Conservation (phyloP, 768 basidiomycete species). For the Tylopilus balloui region DNA sequence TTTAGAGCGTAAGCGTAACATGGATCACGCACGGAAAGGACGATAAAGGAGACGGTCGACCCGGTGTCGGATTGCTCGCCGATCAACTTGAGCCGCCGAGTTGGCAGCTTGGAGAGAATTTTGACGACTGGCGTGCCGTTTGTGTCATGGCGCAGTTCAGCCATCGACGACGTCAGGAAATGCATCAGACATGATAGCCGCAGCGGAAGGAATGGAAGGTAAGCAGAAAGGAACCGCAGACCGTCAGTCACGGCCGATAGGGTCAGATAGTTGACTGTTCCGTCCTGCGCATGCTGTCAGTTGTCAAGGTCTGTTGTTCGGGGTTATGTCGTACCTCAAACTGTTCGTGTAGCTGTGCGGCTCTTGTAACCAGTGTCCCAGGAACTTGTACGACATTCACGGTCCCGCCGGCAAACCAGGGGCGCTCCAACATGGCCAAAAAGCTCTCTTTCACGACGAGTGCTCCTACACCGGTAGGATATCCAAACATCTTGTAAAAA, state of each 20-base stretch:
- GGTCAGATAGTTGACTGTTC: conserved; percentile 78
- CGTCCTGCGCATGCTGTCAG: conserved; percentile 50
- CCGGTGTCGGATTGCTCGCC: conserved; percentile 66
- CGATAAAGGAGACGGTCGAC: conserved; percentile 57
- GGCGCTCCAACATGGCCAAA: conserved; percentile 53
- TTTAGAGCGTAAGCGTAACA: not conserved
- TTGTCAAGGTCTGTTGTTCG: not conserved
- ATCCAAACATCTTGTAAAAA: conserved; percentile 91
- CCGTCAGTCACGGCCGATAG: conserved; percentile 78
- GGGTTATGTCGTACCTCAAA: conserved; percentile 56
- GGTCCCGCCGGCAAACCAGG: conserved; percentile 84
- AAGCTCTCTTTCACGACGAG: conserved; percentile 71
- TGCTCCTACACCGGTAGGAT: conserved; percentile 80
- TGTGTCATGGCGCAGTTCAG: conserved; percentile 55
- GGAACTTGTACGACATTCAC: conserved; percentile 83
- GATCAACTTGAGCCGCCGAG: conserved; percentile 47
- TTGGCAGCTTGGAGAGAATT: conserved; percentile 62
- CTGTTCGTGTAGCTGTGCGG: conserved; percentile 58
- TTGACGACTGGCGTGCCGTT: conserved; percentile 58
- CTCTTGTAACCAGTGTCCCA: conserved; percentile 60
- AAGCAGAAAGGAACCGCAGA: conserved; percentile 69
- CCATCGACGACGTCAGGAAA: conserved; percentile 54
- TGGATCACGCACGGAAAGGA: conserved; percentile 52
- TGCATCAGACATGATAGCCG: conserved; percentile 67
- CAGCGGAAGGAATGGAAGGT: conserved; percentile 73